A percentile compares a stretch with the other conserved stretches of the same genome.
Conservation (phyloP, 176 grass and related monocot genomes). For the Rhynchospora breviuscula region DNA sequence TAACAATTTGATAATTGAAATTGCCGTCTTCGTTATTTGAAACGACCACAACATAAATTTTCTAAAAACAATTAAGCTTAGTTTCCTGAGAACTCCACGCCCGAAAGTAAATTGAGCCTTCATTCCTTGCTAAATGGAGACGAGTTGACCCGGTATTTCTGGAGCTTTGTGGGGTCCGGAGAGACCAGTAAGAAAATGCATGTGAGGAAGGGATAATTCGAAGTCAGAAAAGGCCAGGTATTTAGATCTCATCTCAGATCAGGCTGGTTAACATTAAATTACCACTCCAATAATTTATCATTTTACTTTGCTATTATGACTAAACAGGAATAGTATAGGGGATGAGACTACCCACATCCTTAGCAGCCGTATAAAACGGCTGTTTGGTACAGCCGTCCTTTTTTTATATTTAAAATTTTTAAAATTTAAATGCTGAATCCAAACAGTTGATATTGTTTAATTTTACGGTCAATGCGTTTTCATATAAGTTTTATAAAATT, state of each 20-base stretch:
- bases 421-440: no score
- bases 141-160: not conserved
- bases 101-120: not conserved
- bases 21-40: not conserved
- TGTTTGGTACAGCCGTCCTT: no score
- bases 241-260: conserved; percentile 22
- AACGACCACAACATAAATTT: not conserved
- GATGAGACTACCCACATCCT: no score
- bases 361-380: no score
- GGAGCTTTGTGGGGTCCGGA: not conserved
- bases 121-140: not conserved
- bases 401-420: no score
- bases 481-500: no score
- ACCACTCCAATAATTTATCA: not conserved
- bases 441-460: no score
- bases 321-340: not conserved
- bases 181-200: conserved; percentile 7
- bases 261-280: not conserved
- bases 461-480: no score
- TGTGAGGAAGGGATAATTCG: conserved; percentile 23
- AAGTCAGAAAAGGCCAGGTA: conserved; percentile 14
- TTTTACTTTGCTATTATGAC: not conserved
- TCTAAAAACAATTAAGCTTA: not conserved
- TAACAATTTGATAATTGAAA: no score
- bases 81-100: not conserved